These are phyloP conservation scores for Penicillium vulpinum DNA, from an alignment of 2,329 filamentous ascomycete genomes.

Conservation along the genomic window DNA sequence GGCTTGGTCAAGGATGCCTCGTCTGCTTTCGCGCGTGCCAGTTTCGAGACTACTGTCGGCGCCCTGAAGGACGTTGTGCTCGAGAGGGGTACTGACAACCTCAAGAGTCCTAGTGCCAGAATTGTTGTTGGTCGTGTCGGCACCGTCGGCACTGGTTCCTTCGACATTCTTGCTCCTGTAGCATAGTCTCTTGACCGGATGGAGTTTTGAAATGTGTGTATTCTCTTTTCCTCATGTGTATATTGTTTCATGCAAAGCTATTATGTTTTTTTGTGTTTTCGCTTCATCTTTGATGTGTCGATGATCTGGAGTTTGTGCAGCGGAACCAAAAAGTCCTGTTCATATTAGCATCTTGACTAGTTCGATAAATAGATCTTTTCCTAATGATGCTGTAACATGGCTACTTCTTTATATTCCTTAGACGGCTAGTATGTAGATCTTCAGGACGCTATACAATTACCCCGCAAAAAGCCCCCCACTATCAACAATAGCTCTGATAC, in stretches of 20 bases:
- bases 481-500: neutral
- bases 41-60: constrained; percentile 93
- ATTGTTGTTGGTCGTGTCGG: constrained; percentile 85
- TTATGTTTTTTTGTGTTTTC: constrained; percentile 14
- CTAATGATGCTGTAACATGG: neutral
- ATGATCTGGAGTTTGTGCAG: constrained; percentile 42
- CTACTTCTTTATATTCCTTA: neutral
- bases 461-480: neutral
- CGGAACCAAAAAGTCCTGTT: constrained; percentile 39
- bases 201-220: constrained; percentile 20
- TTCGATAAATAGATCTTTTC: constrained; percentile 24
- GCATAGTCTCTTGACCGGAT: constrained; percentile 32
- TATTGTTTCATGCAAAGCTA: constrained; percentile 24
- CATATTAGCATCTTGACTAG: constrained; percentile 30
- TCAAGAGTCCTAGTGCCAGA: constrained; percentile 79
- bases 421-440: too few species aligned
- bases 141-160: constrained; percentile 83
- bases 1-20: constrained; percentile 77
- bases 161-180: constrained; percentile 72
- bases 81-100: constrained; percentile 85
- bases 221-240: constrained; percentile 25
- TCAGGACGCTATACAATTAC: neutral
- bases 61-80: constrained; percentile 91
- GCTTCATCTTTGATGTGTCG: constrained; percentile 34
- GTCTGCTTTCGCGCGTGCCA: constrained; percentile 97